A percentile compares a stretch with the other conserved stretches of the same genome.
These are phyloP conservation scores for Ottelia alismoides DNA, from an alignment of 106 monocot species.

Conservation along the genomic window DNA sequence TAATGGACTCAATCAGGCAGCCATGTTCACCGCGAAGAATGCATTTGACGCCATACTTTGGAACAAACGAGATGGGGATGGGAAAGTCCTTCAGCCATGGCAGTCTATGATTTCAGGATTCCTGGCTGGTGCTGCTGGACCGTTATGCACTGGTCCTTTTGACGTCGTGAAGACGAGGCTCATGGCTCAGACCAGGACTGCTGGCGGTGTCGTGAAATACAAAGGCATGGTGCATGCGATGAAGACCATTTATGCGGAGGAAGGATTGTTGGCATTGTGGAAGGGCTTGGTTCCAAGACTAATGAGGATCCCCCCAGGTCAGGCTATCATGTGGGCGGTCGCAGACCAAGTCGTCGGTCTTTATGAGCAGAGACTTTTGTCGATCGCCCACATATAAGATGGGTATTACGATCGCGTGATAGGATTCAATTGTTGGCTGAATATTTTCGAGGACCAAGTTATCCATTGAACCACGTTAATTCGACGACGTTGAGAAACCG, in stretches of 20 bases:
- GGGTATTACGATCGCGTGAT: too few species aligned
- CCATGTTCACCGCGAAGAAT: too few species aligned
- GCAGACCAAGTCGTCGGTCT: conserved; percentile 77
- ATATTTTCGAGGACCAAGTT: too few species aligned
- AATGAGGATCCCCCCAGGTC: too few species aligned
- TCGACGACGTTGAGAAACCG: too few species aligned
- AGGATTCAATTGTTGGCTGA: too few species aligned
- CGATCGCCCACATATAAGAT: conserved; percentile 18
- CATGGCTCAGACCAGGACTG: conserved; percentile 64
- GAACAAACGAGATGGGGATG: conserved; percentile 79
- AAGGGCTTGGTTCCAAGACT: conserved; percentile 86
- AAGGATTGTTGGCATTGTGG: conserved; percentile 62
- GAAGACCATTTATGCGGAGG: conserved; percentile 54
- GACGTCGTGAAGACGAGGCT: conserved; percentile 84
- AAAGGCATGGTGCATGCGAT: conserved; percentile 79
- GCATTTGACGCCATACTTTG: conserved; percentile 57
- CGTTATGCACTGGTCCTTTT: conserved; percentile 64
- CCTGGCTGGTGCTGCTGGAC: conserved; percentile 68
- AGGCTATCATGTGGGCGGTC: conserved; percentile 87
- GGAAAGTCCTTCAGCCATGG: too few species aligned
- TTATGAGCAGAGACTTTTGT: conserved; percentile 54
- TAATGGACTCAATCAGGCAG: conserved; percentile 83
- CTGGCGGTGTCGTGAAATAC: conserved; percentile 42
- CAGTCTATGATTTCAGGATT: too few species aligned
- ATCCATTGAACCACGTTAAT: too few species aligned